Conservation (phyloP, 257 asterid species). For the Solanum microdontum region DNA sequence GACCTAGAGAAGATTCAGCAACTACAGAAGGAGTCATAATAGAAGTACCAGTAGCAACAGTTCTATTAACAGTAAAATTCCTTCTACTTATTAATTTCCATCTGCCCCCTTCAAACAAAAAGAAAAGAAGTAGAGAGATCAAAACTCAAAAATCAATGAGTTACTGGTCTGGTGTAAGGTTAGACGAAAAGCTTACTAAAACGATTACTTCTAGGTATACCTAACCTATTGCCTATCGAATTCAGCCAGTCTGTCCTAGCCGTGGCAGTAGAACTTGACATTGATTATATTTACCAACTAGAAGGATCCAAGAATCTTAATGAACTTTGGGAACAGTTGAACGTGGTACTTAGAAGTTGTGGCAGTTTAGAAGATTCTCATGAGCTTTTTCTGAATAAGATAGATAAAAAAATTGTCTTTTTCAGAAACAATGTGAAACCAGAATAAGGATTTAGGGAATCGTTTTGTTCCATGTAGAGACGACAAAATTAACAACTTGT, state of each 20-base stretch:
- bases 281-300: constrained; percentile 6
- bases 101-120: constrained; percentile 32
- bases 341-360: not conserved
- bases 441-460: not conserved
- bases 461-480: not conserved
- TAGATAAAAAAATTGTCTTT: not conserved
- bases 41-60: constrained; percentile 63
- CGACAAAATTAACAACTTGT: not conserved
- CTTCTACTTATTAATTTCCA: constrained; percentile 64
- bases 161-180: not conserved
- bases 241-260: constrained; percentile 24
- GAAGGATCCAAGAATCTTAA: not conserved
- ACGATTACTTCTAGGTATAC: constrained; percentile 22
- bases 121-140: not conserved
- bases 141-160: not conserved
- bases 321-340: not conserved
- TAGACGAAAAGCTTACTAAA: constrained; percentile 24
- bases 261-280: constrained; percentile 39
- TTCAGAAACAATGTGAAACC: not conserved
- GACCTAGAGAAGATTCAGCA: constrained; percentile 50
- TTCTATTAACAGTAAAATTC: constrained; percentile 42
- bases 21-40: constrained; percentile 37
- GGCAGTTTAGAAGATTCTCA: not conserved
- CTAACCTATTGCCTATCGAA: constrained; percentile 9
- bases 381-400: not conserved